Percentiles rank a stretch among this genome's conserved stretches.
Evolutionary conservation across 768 basidiomycete genomes (phyloP).

Genomic region (Panellus pusillus): DNA sequence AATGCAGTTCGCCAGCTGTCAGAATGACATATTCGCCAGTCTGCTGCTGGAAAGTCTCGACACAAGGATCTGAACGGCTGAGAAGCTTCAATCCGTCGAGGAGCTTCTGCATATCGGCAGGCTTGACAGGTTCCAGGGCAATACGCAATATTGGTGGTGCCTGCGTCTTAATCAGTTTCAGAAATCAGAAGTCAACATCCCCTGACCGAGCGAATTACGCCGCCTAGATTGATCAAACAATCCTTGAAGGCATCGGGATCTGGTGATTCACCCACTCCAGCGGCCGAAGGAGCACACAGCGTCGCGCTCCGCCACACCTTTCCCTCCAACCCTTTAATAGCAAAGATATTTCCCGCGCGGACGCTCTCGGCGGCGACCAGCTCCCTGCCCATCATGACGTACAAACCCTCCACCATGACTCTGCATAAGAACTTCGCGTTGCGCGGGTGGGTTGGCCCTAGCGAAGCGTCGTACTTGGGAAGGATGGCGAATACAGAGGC

Average conservation of each 20-base stretch:
- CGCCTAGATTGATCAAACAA: conserved; percentile 80
- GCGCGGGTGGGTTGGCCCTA: conserved; percentile 61
- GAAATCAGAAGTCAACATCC: conserved; percentile 24
- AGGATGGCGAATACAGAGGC: conserved; percentile 70
- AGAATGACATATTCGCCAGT: conserved; percentile 97
- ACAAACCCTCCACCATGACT: conserved; percentile 73
- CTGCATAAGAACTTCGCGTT: conserved; percentile 66
- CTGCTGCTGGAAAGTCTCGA: conserved; percentile 95
- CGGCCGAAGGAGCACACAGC: conserved; percentile 65
- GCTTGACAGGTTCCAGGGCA: conserved; percentile 82
- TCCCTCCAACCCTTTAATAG: conserved; percentile 85
- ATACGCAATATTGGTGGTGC: conserved; percentile 91
- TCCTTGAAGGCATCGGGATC: conserved; percentile 38
- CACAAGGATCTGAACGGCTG: conserved; percentile 94
- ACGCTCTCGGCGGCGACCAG: conserved; percentile 82
- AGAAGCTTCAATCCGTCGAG: conserved; percentile 85
- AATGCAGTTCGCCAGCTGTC: conserved; percentile 92
- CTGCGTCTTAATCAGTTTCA: conserved; percentile 35
- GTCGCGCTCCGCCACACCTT: conserved; percentile 91
- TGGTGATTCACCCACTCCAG: conserved; percentile 37
- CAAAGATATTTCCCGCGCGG: conserved; percentile 92
- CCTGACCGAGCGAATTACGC: conserved; percentile 60
- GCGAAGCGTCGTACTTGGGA: conserved; percentile 77
- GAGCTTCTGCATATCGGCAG: conserved; percentile 87
- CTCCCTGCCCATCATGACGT: conserved; percentile 98